Evolutionary conservation across 108 stramenopile species (phyloP), one percentile per base, ranked within the genome.

Genomic region (Epithemia pelagica): DNA sequence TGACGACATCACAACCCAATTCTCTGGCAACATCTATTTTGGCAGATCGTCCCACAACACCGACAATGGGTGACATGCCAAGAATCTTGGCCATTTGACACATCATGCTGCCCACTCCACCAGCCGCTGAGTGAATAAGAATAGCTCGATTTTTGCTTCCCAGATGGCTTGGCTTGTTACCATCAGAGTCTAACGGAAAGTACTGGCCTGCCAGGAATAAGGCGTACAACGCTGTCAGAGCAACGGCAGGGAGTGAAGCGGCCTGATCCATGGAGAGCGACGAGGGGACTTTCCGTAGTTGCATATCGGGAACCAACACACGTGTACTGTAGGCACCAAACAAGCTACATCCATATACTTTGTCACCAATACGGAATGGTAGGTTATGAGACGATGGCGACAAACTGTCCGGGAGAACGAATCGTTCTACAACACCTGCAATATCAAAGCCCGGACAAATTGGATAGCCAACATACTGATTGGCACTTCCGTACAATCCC

Each of bases 401-500:
- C 19, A 8, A 46, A 27, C 28, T 22, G 2, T 2, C 5, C 2
- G 7, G 28, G 1, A 25, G 31, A 30, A 23, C 61, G 28, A 20
- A 19, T 33, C 22, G 32, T 66, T 89, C 85, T 0, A 95, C 72
- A 0, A 69, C 66, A 2, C 90, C 90, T 20, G 94, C 83, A 37
- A 95, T 74, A 64, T 95, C 90, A 76, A 95, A 95, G 2, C 94
- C 94, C 26, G 94, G 94, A 33, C 88, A 85, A 65, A 95, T 95
- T n/a, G 94, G 94, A 75, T 80, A 95, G 2, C 94, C 90, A 0
- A 92, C 90, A 71, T 85, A 90, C 55, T 85, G 68, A 57, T 90
- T 86, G 51, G 90, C 94, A 65, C 78, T 80, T 73, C 91, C 94
- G 68, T 91, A 92, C 32, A 95, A 75, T 0, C 94, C 90, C 90